Percentiles rank a stretch among this genome's conserved stretches.
These are phyloP conservation scores for Violaceomyces palustris DNA, from an alignment of 1,284 basidiomycete species.

Conservation along the genomic window DNA sequence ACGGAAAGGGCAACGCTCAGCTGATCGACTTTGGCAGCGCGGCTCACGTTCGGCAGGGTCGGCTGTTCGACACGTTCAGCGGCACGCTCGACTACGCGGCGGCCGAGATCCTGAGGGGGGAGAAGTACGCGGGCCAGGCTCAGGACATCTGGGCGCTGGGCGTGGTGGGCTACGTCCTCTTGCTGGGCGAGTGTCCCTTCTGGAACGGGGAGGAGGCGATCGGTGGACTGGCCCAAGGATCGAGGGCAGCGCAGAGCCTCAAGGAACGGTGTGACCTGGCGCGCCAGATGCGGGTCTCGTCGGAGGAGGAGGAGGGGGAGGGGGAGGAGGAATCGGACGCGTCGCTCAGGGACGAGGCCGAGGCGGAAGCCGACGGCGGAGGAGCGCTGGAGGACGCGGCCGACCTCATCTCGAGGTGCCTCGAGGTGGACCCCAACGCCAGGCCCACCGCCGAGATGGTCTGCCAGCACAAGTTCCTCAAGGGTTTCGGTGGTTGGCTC, in stretches of 20 bases:
- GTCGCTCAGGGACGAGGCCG: conserved; percentile 15
- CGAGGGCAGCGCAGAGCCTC: conserved; percentile 38
- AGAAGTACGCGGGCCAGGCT: conserved; percentile 89
- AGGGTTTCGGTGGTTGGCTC: conserved; percentile 59
- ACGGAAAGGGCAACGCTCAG: conserved; percentile 62
- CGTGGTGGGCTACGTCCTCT: conserved; percentile 91
- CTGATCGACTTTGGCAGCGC: conserved; percentile 85
- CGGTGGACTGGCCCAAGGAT: conserved; percentile 38
- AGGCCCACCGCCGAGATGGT: conserved; percentile 75
- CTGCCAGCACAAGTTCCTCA: conserved; percentile 69
- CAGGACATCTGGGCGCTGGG: conserved; percentile 98
- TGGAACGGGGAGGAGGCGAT: conserved; percentile 57
- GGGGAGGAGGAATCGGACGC: conserved; percentile 5
- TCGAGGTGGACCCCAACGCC: conserved; percentile 61
- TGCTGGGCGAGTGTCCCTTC: conserved; percentile 85
- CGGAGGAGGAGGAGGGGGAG: not conserved
- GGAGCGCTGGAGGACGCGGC: conserved; percentile 75
- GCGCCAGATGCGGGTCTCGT: conserved; percentile 4
- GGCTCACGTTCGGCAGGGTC: conserved; percentile 68
- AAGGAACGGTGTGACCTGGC: conserved; percentile 33
- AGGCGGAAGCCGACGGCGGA: conserved; percentile 61
- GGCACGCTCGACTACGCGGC: conserved; percentile 83
- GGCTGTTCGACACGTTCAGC: conserved; percentile 93
- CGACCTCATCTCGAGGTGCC: conserved; percentile 70
- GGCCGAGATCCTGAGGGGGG: conserved; percentile 90